These are phyloP conservation scores for Talaromyces pinophilus DNA, from an alignment of 2,329 filamentous ascomycete genomes.

Conservation along the genomic window DNA sequence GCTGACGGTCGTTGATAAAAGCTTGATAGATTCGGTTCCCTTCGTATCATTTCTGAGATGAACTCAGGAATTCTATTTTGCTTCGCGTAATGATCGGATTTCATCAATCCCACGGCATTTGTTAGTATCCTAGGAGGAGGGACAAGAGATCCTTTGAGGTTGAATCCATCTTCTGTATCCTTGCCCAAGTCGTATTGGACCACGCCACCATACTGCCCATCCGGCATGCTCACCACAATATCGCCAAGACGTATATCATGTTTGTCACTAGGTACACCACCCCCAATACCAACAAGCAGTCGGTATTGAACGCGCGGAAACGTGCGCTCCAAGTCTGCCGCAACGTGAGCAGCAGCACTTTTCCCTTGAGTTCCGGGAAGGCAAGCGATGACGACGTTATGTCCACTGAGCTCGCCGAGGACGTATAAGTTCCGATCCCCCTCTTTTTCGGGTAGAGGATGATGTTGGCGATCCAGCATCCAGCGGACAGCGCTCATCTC, in stretches of 20 bases:
- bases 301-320: constrained; percentile 12
- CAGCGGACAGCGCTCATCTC: constrained; percentile 16
- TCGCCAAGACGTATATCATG: constrained; percentile 27
- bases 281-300: constrained; percentile 14
- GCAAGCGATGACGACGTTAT: constrained; percentile 19
- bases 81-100: constrained; percentile 8
- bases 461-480: constrained; percentile 6
- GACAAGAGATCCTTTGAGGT: constrained; percentile 27
- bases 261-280: constrained; percentile 8
- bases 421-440: constrained; percentile 11
- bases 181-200: constrained; percentile 37
- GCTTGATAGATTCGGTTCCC: neutral
- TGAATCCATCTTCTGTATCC: constrained; percentile 26
- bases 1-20: neutral
- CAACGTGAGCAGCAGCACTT: constrained; percentile 3
- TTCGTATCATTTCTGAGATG: constrained; percentile 5
- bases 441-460: neutral
- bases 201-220: constrained; percentile 27
- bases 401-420: constrained; percentile 14
- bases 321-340: neutral
- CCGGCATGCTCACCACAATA: constrained; percentile 33
- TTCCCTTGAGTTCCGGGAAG: constrained; percentile 15
- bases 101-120: constrained; percentile 14
- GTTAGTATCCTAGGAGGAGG: constrained; percentile 20
- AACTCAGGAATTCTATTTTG: constrained; percentile 6